Percentiles rank a stretch among this genome's conserved stretches.
Evolutionary conservation across 2,329 filamentous ascomycete genomes (phyloP).

Genomic region (Sporothrix globosa): DNA sequence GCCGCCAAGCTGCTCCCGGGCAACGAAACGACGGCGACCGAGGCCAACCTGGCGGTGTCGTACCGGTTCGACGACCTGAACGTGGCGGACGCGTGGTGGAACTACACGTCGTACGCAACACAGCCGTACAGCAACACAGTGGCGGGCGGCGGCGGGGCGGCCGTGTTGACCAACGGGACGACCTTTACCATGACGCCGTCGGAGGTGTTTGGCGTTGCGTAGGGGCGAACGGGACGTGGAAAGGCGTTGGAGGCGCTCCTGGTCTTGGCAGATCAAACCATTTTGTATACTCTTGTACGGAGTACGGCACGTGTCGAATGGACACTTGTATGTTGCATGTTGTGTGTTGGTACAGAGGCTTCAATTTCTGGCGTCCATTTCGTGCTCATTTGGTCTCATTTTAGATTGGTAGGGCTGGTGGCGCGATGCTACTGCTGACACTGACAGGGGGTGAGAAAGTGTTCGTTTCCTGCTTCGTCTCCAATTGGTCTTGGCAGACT

Average conservation of each 20-base stretch:
- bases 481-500: too few relatives aligned
- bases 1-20: conserved; percentile 41
- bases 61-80: conserved; percentile 41
- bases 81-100: conserved; percentile 29
- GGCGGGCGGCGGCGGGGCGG: neutral
- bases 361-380: neutral
- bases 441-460: conserved; percentile 1
- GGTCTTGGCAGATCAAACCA: neutral
- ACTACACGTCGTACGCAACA: conserved; percentile 32
- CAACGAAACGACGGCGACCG: conserved; percentile 33
- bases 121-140: conserved; percentile 28
- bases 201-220: conserved; percentile 14
- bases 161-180: neutral
- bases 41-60: conserved; percentile 43
- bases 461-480: neutral
- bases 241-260: neutral
- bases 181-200: conserved; percentile 24
- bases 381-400: neutral
- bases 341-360: neutral
- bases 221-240: neutral
- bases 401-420: neutral
- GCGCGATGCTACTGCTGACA: conserved; percentile 21
- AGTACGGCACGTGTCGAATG: too few relatives aligned
- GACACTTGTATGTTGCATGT: neutral
- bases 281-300: too few relatives aligned